Base-by-base conservation (phyloP, 495 filamentous ascomycete species). In the Tricharina praecox region DNA sequence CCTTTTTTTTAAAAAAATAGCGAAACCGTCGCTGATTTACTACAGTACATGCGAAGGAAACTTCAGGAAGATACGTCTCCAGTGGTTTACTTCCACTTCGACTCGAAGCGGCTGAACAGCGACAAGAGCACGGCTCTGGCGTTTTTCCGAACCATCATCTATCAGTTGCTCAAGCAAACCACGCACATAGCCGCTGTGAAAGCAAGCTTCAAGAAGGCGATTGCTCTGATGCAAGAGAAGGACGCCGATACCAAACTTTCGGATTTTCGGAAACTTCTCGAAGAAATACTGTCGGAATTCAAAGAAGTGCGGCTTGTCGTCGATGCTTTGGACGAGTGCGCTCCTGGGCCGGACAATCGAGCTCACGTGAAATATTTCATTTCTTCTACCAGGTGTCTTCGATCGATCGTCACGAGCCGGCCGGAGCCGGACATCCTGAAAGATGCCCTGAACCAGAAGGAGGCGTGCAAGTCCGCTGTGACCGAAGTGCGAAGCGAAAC, bases 101-200 rank as follows among this genome's bases (percentile, higher is more conserved):
- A 53, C 32, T 53, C 50, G 19, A 53, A 50, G 33, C 50, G 49
- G 21, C 32, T 36, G 11, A 40, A 49, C 23, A 52, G 45, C 21
- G 44, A 46, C 1, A 53, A 53, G n/a, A 40, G 26, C 20, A 45
- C 50, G 18, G 24, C 50, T 26, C 25, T 50, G 13, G 28, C 19
- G 4, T 53, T 50, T 30, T n/a, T 50, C 13, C 50, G 46, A 23
- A 53, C 47, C 23, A 50, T 53, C 21, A 15, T 53, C 33, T 37
- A 53, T 25, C 50, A 53, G 23, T 40, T 53, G 18, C 47, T 53
- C 38, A 40, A 10, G 39, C 39, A 43, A 13, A 32, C 28, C 28
- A 13, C 28, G 7, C 7, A 32, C 13, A 32, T 7, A 7, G 28
- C 28, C 28, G 28, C 28, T 13, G 28, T 32, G 13, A 7, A 7